A percentile compares a stretch with the other conserved stretches of the same genome.
Conservation (phyloP, 345 rosid genomes). For the Streptanthus diversifolius region DNA sequence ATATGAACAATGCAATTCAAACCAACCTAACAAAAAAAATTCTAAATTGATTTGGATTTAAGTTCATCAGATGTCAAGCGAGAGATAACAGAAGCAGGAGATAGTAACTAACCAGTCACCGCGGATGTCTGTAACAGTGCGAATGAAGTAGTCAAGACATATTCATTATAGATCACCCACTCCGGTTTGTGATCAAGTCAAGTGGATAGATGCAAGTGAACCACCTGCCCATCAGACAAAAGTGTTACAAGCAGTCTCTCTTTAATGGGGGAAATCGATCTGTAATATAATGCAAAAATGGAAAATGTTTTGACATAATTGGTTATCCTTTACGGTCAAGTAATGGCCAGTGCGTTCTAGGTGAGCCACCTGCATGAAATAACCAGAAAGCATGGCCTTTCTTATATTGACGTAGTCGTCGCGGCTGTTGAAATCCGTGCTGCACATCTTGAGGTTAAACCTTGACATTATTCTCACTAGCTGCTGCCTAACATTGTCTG, state of each 20-base stretch:
- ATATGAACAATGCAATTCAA: too few species aligned
- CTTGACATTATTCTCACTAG: conserved; percentile 85
- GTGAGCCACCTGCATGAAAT: conserved; percentile 96
- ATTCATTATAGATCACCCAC: conserved; percentile 92
- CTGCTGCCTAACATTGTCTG: conserved; percentile 93
- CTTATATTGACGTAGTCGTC: conserved; percentile 88
- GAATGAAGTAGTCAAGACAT: conserved; percentile 79
- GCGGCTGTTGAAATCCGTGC: conserved; percentile 77
- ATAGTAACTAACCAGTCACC: conserved; percentile 73
- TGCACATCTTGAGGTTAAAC: conserved; percentile 76
- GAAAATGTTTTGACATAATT: conserved; percentile 40
- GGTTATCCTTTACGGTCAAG: conserved; percentile 87
- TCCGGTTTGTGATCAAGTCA: conserved; percentile 90
- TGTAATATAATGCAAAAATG: background rate
- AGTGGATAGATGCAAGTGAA: conserved; percentile 92
- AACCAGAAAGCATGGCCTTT: conserved; percentile 86
- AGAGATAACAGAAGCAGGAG: background rate
- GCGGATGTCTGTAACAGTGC: conserved; percentile 79
- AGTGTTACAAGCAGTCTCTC: background rate
- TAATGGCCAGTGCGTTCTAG: conserved; percentile 84
- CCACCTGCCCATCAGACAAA: conserved; percentile 46
- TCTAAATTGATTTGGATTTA: too few species aligned
- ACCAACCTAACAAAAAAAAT: too few species aligned
- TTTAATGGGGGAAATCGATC: background rate
- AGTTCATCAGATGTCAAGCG: background rate